A percentile compares a stretch with the other conserved stretches of the same genome.
Conservation (phyloP, 805 yeast species). For the Nakazawaea anatomiae region DNA sequence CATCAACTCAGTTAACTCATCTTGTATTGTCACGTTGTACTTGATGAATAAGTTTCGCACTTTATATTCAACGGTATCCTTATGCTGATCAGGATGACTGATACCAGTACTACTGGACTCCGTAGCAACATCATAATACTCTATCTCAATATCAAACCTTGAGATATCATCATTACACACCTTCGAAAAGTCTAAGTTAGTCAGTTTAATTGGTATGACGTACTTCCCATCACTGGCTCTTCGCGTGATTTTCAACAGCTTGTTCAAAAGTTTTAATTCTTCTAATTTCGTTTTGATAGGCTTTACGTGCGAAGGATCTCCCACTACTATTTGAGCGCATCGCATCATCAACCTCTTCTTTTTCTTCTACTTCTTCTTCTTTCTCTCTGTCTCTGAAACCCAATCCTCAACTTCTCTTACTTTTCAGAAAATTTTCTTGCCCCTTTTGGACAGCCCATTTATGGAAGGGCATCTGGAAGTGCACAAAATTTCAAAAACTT, state of each 20-base stretch:
- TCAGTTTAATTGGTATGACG: background rate
- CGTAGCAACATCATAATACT: background rate
- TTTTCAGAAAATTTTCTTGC: no score
- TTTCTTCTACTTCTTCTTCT: background rate
- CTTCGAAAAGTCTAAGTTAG: background rate
- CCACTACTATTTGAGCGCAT: constrained; percentile 1
- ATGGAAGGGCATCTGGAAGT: no score
- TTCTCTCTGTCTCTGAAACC: no score
- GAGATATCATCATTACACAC: background rate
- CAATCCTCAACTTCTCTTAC: no score
- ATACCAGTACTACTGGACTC: background rate
- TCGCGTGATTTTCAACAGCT: background rate
- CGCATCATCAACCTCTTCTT: background rate
- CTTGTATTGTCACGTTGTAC: background rate
- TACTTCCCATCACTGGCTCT: background rate
- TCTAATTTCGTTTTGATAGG: constrained; percentile 9
- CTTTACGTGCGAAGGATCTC: constrained; percentile 3
- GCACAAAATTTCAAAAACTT: no score
- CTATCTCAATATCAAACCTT: background rate
- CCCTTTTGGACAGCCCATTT: no score
- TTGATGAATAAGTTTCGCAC: background rate
- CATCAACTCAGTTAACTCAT: background rate
- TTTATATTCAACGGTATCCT: background rate
- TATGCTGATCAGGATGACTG: background rate
- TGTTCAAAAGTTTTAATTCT: constrained; percentile 1